phyloP scores from a whole-genome alignment of 495 filamentous ascomycete species.

The Astrothelium subdiscretum region DNA sequence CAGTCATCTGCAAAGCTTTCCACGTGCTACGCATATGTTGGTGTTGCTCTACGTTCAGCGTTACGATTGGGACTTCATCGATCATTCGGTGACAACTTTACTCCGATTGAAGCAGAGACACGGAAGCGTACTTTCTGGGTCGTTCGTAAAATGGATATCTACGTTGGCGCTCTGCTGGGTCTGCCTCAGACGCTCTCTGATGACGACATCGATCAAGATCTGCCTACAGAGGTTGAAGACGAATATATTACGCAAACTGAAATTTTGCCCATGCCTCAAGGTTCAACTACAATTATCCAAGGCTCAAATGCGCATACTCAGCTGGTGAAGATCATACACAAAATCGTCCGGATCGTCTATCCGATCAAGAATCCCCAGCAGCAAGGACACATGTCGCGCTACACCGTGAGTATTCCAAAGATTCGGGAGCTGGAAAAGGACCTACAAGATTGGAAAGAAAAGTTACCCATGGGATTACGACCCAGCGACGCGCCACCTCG shows the following conservation, averaged over 20 bases:
- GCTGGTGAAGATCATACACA: slow-evolving; percentile 65
- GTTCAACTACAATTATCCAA: slow-evolving; percentile 59
- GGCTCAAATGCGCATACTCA: slow-evolving; percentile 77
- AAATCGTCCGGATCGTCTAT: slow-evolving; percentile 83
- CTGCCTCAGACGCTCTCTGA: slow-evolving; percentile 74
- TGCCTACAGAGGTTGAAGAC: slow-evolving; percentile 77
- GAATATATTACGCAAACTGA: slow-evolving; percentile 73
- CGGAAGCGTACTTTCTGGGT: slow-evolving; percentile 84
- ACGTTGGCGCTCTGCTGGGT: slow-evolving; percentile 79
- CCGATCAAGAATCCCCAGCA: slow-evolving; percentile 61
- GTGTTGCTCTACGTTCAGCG: slow-evolving; percentile 76
- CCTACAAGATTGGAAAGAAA: slow-evolving; percentile 72
- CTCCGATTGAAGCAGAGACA: slow-evolving; percentile 72
- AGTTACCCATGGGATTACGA: slow-evolving; percentile 59
- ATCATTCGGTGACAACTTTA: slow-evolving; percentile 59
- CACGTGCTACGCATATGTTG: slow-evolving; percentile 88
- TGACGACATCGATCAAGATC: slow-evolving; percentile 86
- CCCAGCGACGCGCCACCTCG: slow-evolving; percentile 65
- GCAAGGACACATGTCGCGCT: slow-evolving; percentile 31
- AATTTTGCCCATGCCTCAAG: slow-evolving; percentile 65
- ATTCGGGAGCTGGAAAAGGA: slow-evolving; percentile 87
- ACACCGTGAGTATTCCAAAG: slow-evolving; percentile 77
- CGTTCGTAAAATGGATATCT: slow-evolving; percentile 86
- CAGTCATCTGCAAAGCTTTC: slow-evolving; percentile 84
- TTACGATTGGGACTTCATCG: slow-evolving; percentile 83